Base-by-base conservation (phyloP, 2,329 filamentous ascomycete genomes). In the Verticillium nonalfalfae region DNA sequence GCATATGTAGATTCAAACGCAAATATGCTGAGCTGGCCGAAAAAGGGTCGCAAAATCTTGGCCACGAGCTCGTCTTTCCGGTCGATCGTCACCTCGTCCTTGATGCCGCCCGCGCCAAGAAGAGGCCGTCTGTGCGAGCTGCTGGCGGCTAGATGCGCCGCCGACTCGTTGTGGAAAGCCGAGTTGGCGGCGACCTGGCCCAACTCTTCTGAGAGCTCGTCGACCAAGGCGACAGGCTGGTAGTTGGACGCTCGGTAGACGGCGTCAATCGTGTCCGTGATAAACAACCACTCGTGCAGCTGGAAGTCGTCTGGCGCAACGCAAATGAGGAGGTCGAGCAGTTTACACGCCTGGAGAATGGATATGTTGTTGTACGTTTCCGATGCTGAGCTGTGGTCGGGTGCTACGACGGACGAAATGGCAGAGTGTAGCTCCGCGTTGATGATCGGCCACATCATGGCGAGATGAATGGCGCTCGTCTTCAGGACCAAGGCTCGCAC, bases 221-320 rank as follows among this genome's bases (percentile, higher is more conserved):
- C 95, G 0, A 90, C 89, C 5, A 98, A 82, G 2, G 91, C 91
- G 2, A 90, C 79, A 1, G 91, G 84, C 63, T 87, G 83, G 76
- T 88, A 89, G 59, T 81, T 78, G 14, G 85, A 77, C 0, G 91
- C 88, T 13, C 90, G 87, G 75, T 99, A 96, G 38, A 99, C 90
- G 1, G 95, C 93, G 69, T 99, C 95, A 66, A 97, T 93, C 14
- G 94, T 98, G 74, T 99, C 95, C 1, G 93, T 96, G 60, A 99
- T 88, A 74, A 97, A 99, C 4, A 98, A 85, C 95, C 95, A 99
- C 78, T 97, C 92, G 69, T 96, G 90, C n/a, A 98, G 84, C 74
- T 98, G 95, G 76, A 98, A 99, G 73, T 99, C 95, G 67, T 99
- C 95, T 0, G 93, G 94, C 4, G 90, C 89, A 7, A 93, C 81